A percentile compares a stretch with the other conserved stretches of the same genome.
Conservation (phyloP, 441 rosid genomes). For the Metrosideros polymorpha region DNA sequence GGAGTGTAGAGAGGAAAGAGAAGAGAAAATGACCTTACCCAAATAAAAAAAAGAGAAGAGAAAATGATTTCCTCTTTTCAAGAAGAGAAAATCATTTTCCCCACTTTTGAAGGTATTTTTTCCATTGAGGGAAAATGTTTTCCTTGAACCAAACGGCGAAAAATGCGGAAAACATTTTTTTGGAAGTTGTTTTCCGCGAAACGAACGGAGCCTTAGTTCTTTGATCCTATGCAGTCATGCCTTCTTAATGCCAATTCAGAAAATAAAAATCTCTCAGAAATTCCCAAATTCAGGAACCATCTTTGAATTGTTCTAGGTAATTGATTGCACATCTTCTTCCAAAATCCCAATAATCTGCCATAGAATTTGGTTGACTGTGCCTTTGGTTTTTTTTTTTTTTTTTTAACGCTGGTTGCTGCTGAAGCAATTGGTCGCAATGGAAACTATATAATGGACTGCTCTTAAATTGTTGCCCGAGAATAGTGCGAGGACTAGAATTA, state of each 20-base stretch:
- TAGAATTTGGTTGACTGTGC: background rate
- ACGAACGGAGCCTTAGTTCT: too few species aligned
- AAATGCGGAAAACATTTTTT: too few species aligned
- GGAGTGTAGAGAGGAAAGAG: too few species aligned
- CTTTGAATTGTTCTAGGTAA: background rate
- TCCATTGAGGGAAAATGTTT: too few species aligned
- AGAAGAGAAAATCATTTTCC: too few species aligned
- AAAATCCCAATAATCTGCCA: background rate
- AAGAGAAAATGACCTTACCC: too few species aligned
- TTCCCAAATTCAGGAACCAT: conserved; percentile 63
- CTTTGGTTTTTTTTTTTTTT: background rate
- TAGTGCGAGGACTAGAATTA: background rate
- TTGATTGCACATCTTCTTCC: background rate
- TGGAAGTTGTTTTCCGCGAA: too few species aligned
- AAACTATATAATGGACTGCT: conserved; percentile 80
- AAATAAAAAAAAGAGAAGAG: too few species aligned
- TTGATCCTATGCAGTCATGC: background rate
- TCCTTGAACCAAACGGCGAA: too few species aligned
- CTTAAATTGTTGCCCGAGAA: background rate
- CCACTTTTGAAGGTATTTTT: too few species aligned
- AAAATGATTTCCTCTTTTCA: too few species aligned
- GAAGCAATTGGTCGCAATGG: conserved; percentile 85
- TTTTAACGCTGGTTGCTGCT: conserved; percentile 44
- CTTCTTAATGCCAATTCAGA: conserved; percentile 44
- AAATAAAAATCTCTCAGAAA: conserved; percentile 71